These are phyloP conservation scores for Penicillium lagena DNA, from an alignment of 495 filamentous ascomycete genomes.

Conservation along the genomic window DNA sequence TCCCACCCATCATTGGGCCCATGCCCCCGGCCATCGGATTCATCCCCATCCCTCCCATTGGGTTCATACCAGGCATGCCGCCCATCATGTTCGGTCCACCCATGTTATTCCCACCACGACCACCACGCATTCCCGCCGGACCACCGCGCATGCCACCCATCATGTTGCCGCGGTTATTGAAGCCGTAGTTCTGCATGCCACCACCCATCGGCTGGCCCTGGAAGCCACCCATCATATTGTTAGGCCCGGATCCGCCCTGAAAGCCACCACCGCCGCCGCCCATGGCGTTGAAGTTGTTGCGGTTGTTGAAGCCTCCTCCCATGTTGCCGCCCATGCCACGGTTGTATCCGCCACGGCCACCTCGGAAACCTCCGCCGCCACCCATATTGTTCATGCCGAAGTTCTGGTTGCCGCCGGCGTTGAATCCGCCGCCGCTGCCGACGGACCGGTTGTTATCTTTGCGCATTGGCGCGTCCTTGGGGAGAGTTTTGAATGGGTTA, in stretches of 20 bases:
- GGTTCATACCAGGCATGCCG: slow-evolving; percentile 30
- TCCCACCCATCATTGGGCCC: slow-evolving; percentile 51
- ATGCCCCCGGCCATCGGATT: slow-evolving; percentile 49
- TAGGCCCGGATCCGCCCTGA: slow-evolving; percentile 33
- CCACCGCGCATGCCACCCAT: slow-evolving; percentile 68
- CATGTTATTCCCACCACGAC: slow-evolving; percentile 52
- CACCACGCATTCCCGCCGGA: slow-evolving; percentile 62
- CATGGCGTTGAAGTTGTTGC: slow-evolving; percentile 32
- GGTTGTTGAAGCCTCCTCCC: slow-evolving; percentile 39
- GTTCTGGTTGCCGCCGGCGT: slow-evolving; percentile 22
- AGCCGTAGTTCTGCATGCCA: slow-evolving; percentile 53
- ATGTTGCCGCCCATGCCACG: slow-evolving; percentile 14
- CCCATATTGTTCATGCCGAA: slow-evolving; percentile 30
- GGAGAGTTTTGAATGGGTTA: slow-evolving; percentile 88
- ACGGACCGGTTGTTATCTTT: slow-evolving; percentile 46
- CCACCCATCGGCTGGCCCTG: slow-evolving; percentile 45
- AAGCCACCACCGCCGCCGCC: slow-evolving; percentile 45
- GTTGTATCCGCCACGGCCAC: slow-evolving; percentile 4
- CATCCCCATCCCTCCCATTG: slow-evolving; percentile 63
- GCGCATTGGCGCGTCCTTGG: slow-evolving; percentile 81
- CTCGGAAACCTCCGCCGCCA: background rate
- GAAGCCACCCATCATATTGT: slow-evolving; percentile 59
- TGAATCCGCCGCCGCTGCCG: slow-evolving; percentile 9
- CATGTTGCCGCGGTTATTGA: slow-evolving; percentile 57
- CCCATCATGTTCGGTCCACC: slow-evolving; percentile 50